A percentile compares a stretch with the other conserved stretches of the same genome.
Conservation (phyloP, 2,329 filamentous ascomycete genomes). For the Mycosphaerella arachidis region DNA sequence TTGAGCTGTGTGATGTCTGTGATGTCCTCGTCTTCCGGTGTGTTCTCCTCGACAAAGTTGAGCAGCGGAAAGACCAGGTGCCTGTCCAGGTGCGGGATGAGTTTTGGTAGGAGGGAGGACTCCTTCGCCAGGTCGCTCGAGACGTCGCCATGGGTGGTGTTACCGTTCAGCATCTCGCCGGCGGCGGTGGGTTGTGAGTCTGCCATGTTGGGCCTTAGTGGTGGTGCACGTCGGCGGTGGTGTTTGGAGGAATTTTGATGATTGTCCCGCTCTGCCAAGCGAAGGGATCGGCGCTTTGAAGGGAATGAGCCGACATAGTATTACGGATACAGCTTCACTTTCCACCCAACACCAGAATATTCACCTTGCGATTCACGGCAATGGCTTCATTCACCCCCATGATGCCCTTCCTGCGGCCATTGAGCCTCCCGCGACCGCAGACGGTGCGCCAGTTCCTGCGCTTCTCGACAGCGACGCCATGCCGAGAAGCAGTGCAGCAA, state of each 20-base stretch:
- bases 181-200: conserved; percentile 4
- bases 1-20: conserved; percentile 77
- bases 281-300: neutral
- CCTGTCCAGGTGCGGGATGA: conserved; percentile 88
- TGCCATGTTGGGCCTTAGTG: conserved; percentile 5
- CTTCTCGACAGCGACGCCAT: conserved; percentile 35
- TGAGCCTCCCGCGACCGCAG: conserved; percentile 35
- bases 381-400: conserved; percentile 37
- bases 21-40: conserved; percentile 71
- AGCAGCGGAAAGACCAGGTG: conserved; percentile 95
- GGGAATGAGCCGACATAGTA: neutral
- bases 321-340: neutral
- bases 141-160: conserved; percentile 32
- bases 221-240: conserved; percentile 1
- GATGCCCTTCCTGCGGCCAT: conserved; percentile 39
- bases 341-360: conserved; percentile 1
- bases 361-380: conserved; percentile 9
- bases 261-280: neutral
- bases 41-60: conserved; percentile 79
- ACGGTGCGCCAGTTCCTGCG: conserved; percentile 38
- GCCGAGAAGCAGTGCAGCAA: conserved; percentile 26
- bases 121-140: conserved; percentile 52
- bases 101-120: conserved; percentile 78
- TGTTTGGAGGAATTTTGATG: neutral
- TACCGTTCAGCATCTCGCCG: conserved; percentile 6